These are phyloP conservation scores for Umbilicus rupestris DNA, from an alignment of 164 flowering plant genomes.

Conservation along the genomic window DNA sequence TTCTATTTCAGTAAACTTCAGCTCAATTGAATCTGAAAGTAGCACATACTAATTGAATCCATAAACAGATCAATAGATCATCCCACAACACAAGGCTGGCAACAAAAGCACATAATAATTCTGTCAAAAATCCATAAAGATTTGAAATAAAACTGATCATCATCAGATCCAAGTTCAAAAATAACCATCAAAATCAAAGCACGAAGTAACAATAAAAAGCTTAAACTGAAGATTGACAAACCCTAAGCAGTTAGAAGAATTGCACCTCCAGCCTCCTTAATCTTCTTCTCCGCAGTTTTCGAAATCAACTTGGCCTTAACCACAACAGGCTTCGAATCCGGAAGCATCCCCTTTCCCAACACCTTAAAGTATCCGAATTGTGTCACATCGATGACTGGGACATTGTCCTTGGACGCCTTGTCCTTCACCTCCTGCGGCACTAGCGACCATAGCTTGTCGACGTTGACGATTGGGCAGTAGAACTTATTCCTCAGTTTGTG, in stretches of 20 bases:
- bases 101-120: no score
- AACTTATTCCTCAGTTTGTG: slow-evolving; percentile 9
- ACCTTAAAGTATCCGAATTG: slow-evolving; percentile 7
- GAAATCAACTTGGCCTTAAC: slow-evolving; percentile 8
- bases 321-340: neutral
- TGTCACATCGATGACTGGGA: slow-evolving; percentile 3
- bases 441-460: slow-evolving; percentile 8
- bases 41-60: no score
- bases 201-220: no score
- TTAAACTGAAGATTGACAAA: neutral
- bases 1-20: no score
- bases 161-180: no score
- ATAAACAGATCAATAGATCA: no score
- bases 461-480: slow-evolving; percentile 8
- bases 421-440: slow-evolving; percentile 9
- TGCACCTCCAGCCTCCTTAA: slow-evolving; percentile 5
- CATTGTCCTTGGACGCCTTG: slow-evolving; percentile 7
- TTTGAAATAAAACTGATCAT: no score
- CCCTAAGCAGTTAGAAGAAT: slow-evolving; percentile 4
- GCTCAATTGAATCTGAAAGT: no score
- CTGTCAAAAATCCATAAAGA: no score
- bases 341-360: slow-evolving; percentile 5
- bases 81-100: no score
- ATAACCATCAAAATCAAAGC: no score
- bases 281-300: slow-evolving; percentile 6